Percentiles rank a stretch among this genome's conserved stretches.
Evolutionary conservation across 164 flowering plant species (phyloP).

Genomic region (Annona squamosa): DNA sequence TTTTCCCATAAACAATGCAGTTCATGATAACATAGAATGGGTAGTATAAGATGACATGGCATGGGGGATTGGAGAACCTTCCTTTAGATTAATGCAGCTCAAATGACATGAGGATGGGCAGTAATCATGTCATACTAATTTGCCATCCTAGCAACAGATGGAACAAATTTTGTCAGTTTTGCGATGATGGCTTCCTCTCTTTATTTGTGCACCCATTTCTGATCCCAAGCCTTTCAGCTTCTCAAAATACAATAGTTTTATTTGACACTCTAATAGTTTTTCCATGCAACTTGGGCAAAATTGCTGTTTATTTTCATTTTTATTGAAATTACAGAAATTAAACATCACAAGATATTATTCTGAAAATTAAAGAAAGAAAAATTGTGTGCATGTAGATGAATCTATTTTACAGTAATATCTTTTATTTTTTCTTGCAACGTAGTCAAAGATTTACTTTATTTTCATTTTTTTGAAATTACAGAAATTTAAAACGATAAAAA

Average conservation of each 20-base stretch:
- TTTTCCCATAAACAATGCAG: no score
- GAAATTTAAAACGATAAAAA: no score
- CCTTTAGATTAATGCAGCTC: slow-evolving; percentile 67
- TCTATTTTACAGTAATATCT: no score
- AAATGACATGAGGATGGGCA: slow-evolving; percentile 83
- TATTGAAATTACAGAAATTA: no score
- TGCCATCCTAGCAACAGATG: slow-evolving; percentile 76
- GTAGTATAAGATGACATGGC: no score
- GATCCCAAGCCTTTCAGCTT: slow-evolving; percentile 6
- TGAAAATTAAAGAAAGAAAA: no score
- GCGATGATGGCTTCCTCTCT: slow-evolving; percentile 10
- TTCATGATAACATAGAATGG: no score
- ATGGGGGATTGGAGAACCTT: slow-evolving; percentile 6
- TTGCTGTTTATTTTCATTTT: slow-evolving; percentile 33
- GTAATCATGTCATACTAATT: slow-evolving; percentile 61
- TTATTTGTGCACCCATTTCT: slow-evolving; percentile 11
- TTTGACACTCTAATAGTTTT: slow-evolving; percentile 66
- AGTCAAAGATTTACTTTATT: no score
- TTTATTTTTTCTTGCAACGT: no score
- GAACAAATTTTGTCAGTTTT: slow-evolving; percentile 63
- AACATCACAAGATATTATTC: no score
- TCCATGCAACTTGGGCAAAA: slow-evolving; percentile 68
- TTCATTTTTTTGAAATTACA: no score
- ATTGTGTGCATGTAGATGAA: no score
- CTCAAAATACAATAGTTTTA: slow-evolving; percentile 21